A percentile compares a stretch with the other conserved stretches of the same genome.
These are phyloP conservation scores for Exobasidium cylindrosporum DNA, from an alignment of 1,284 basidiomycete species.

Conservation along the genomic window DNA sequence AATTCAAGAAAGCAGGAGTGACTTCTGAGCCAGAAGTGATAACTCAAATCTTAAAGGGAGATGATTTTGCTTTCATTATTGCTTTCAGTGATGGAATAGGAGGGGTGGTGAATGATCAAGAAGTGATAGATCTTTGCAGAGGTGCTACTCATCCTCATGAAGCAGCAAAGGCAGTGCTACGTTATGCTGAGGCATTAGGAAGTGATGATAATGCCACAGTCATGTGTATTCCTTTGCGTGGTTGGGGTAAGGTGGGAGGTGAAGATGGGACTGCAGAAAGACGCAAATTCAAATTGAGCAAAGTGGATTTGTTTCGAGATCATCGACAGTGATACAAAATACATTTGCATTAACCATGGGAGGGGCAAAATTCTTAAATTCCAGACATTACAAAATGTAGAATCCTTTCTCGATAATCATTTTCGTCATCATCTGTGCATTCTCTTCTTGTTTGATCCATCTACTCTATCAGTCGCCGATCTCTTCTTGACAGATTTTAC, in stretches of 20 bases:
- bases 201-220: constrained; percentile 83
- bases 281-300: constrained; percentile 16
- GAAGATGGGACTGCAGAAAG: constrained; percentile 12
- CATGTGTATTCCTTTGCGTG: constrained; percentile 85
- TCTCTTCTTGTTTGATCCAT: background rate
- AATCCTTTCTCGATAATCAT: constrained; percentile 1
- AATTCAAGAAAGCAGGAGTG: constrained; percentile 66
- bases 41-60: constrained; percentile 67
- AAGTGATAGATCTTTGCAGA: constrained; percentile 85
- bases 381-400: background rate
- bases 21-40: constrained; percentile 93
- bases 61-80: constrained; percentile 42
- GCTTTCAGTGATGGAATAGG: constrained; percentile 73
- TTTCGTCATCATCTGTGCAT: background rate
- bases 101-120: constrained; percentile 84
- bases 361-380: background rate
- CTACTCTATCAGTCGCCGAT: background rate
- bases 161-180: constrained; percentile 78
- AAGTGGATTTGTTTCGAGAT: constrained; percentile 18
- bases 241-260: constrained; percentile 69
- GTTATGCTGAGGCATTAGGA: constrained; percentile 83
- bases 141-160: constrained; percentile 69
- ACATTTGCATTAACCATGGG: background rate
- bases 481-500: constrained; percentile 12
- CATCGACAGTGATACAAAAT: background rate